A percentile compares a stretch with the other conserved stretches of the same genome.
Conservation (phyloP, 768 basidiomycete genomes). For the Leccinellum luteum region DNA sequence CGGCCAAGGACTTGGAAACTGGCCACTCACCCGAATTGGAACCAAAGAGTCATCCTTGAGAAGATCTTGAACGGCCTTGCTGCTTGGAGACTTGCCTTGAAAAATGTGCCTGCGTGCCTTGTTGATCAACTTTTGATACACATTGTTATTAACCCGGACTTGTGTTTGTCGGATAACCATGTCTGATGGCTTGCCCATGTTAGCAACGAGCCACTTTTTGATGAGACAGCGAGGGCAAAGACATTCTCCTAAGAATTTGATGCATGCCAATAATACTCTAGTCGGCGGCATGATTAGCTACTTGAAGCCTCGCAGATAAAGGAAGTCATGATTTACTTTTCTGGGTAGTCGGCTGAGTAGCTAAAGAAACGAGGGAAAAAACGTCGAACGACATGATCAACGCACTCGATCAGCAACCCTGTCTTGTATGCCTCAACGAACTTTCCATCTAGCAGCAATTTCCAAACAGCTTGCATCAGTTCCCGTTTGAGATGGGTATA, state of each 20-base stretch:
- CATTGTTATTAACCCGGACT: neutral
- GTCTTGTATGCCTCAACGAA: constrained; percentile 1
- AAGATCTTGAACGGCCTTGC: neutral
- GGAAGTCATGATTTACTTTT: constrained; percentile 26
- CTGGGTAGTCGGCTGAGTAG: constrained; percentile 30
- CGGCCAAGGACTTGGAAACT: too few relatives aligned
- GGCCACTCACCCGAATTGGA: neutral
- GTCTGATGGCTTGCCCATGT: neutral
- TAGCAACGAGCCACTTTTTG: neutral
- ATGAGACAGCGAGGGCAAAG: constrained; percentile 23
- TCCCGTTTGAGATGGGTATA: too few relatives aligned
- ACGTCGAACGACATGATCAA: constrained; percentile 13
- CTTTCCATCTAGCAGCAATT: too few relatives aligned
- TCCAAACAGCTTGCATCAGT: too few relatives aligned
- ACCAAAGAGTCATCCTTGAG: neutral
- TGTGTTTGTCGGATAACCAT: neutral
- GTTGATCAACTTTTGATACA: neutral
- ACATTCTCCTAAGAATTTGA: constrained; percentile 17
- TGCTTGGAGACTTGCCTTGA: neutral
- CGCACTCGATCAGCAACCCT: constrained; percentile 20
- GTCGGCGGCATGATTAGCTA: neutral
- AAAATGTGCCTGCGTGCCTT: neutral
- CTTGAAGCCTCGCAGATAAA: neutral
- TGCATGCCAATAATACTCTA: constrained; percentile 16
- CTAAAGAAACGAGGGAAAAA: constrained; percentile 25